Conservation (phyloP, 2,329 filamentous ascomycete species). For the Macrophomina phaseolina region DNA sequence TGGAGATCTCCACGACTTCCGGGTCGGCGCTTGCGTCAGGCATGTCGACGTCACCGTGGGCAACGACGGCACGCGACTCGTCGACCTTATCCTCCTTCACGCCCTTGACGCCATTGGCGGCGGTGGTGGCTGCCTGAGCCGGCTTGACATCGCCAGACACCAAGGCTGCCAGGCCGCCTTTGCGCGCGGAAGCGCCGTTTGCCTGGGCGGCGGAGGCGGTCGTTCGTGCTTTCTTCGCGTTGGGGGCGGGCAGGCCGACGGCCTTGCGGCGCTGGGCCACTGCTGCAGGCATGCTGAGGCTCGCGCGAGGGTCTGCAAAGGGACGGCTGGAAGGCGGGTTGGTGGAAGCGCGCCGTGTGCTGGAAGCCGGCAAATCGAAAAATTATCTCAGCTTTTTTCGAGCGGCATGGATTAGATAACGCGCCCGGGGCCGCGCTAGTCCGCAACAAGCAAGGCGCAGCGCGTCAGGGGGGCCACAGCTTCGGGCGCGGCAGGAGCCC, state of each 20-base stretch:
- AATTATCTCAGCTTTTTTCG: conserved; percentile 27
- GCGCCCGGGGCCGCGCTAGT: conserved; percentile 7
- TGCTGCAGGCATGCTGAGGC: conserved; percentile 41
- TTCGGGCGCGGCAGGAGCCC: conserved; percentile 24
- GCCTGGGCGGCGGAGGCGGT: background rate
- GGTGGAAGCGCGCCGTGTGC: conserved; percentile 17
- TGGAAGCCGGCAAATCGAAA: conserved; percentile 23
- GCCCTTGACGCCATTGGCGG: conserved; percentile 46
- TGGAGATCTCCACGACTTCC: conserved; percentile 56
- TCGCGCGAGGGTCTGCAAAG: background rate
- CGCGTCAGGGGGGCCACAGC: conserved; percentile 22
- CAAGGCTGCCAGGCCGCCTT: conserved; percentile 42
- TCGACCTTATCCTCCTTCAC: conserved; percentile 60
- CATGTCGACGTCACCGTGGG: conserved; percentile 50
- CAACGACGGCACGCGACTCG: conserved; percentile 62
- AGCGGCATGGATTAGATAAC: conserved; percentile 26
- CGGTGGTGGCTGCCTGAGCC: conserved; percentile 54
- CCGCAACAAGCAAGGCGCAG: background rate
- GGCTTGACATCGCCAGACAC: conserved; percentile 38
- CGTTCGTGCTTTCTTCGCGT: conserved; percentile 44
- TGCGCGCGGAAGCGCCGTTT: conserved; percentile 20
- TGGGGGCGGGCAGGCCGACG: conserved; percentile 32
- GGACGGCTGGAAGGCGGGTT: conserved; percentile 21
- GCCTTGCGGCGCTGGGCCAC: conserved; percentile 34
- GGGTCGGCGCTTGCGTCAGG: conserved; percentile 35